Evolutionary conservation across 345 rosid genomes (phyloP).

Genomic region (Citrus inodora): DNA sequence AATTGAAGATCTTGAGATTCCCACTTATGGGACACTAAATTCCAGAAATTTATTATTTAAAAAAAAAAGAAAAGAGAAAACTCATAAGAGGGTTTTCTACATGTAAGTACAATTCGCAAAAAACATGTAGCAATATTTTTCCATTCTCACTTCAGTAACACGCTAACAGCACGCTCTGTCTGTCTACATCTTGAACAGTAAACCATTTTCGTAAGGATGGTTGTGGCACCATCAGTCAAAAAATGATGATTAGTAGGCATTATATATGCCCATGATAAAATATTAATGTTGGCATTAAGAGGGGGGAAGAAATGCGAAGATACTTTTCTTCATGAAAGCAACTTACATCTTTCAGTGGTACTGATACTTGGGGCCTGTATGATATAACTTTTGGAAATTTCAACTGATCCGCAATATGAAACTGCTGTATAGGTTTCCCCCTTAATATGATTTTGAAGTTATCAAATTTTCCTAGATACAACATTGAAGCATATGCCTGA

Average conservation of each 20-base stretch:
- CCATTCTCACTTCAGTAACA: background rate
- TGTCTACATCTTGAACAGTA: background rate
- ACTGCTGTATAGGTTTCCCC: constrained; percentile 77
- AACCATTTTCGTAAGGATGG: background rate
- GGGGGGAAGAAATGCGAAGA: constrained; percentile 2
- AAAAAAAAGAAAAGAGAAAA: background rate
- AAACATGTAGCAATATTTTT: background rate
- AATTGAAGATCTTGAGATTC: background rate
- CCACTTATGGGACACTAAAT: background rate
- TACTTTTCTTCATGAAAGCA: constrained; percentile 10
- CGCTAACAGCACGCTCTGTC: background rate
- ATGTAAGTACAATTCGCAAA: background rate
- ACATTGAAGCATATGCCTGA: constrained; percentile 81
- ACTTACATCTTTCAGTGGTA: constrained; percentile 44
- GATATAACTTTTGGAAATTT: constrained; percentile 32
- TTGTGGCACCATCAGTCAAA: background rate
- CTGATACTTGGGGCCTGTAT: constrained; percentile 66
- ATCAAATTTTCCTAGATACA: constrained; percentile 73
- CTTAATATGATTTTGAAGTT: constrained; percentile 75
- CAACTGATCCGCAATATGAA: constrained; percentile 58
- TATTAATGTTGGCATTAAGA: background rate
- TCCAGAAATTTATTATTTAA: background rate
- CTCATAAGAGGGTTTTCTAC: background rate
- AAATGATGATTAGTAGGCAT: background rate
- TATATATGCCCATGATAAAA: background rate